Evolutionary conservation across 2,329 filamentous ascomycete genomes (phyloP), one percentile per base, ranked within the genome.

Genomic region (Aspergillus spinulosporus): DNA sequence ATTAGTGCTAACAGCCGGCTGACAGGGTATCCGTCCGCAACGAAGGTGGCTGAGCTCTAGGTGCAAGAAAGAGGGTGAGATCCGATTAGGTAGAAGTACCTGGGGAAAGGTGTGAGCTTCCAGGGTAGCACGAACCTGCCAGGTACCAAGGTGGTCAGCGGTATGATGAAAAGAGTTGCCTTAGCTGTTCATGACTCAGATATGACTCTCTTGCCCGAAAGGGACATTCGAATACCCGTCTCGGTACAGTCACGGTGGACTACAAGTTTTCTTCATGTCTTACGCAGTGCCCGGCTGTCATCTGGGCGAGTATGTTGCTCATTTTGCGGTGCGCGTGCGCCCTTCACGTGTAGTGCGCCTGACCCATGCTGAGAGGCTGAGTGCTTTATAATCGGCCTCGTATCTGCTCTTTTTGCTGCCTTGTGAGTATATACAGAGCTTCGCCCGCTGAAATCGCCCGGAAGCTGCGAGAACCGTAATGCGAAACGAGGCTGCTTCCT

Each of bases 281-380:
- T 49, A 44, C 44, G 29, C 37, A 8, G 39, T 52, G 31, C 34
- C 43, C 49, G 28, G 8, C 34, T 42, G 48, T 60, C 51, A 56
- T 21, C 60, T 59, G 60, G 60, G 54, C 50, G 55, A 59, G 49
- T 50, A 47, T 32, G 49, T 49, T 60, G 49, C 34, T n/a, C 52
- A 34, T 11, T 43, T 54, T 43, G 8, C 29, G 9, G 44, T 31
- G 56, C 63, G 61, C 62, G 62, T 64, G 64, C 61, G 34, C 54
- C 59, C 40, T 47, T 57, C 62, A 61, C 60, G 60, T 64, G 60
- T 46, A 7, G 56, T 29, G 21, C 58, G 50, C 50, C 62, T 64
- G 59, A 64, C 57, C 53, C 39, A 21, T 11, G 52, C 49, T 15
- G 14, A 42, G 47, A 48, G 61, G 62, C 63, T 58, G 57, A 59